Evolutionary conservation across 73 alveolate genomes (phyloP).

Genomic region (Tetrahymena borealis): DNA sequence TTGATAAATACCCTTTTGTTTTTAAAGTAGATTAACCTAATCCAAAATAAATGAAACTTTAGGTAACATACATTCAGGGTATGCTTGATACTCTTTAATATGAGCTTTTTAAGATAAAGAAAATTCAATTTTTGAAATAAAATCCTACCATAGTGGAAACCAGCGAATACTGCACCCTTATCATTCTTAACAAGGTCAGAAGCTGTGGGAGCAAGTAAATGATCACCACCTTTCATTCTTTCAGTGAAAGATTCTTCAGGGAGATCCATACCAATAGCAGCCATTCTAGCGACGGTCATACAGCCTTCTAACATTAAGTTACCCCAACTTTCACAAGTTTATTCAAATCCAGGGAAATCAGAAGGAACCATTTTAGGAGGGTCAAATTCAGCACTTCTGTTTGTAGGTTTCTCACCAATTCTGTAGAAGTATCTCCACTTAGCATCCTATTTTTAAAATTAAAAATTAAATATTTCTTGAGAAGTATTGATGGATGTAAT

Average conservation of each 20-base stretch:
- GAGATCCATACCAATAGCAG: conserved; percentile 76
- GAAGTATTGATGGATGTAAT: not conserved
- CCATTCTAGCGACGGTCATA: conserved; percentile 83
- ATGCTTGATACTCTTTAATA: too few species aligned
- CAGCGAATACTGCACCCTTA: conserved; percentile 81
- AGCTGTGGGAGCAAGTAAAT: conserved; percentile 89
- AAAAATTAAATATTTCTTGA: not conserved
- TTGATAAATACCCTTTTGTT: too few species aligned
- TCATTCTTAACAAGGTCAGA: conserved; percentile 70
- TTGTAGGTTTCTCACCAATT: conserved; percentile 51
- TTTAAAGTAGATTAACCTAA: too few species aligned
- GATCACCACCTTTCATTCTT: conserved; percentile 78
- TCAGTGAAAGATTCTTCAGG: conserved; percentile 59
- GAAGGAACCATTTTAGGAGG: conserved; percentile 67
- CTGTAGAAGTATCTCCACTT: conserved; percentile 91
- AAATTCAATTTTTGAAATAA: too few species aligned
- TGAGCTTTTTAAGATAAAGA: too few species aligned
- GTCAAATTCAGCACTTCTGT: conserved; percentile 40
- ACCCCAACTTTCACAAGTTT: conserved; percentile 83
- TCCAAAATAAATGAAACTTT: too few species aligned
- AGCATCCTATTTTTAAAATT: conserved; percentile 52
- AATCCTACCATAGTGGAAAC: conserved; percentile 72
- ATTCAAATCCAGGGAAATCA: conserved; percentile 70
- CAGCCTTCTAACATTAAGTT: conserved; percentile 70
- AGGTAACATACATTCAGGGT: too few species aligned